phyloP scores from a whole-genome alignment of 1,139 yeast genomes.

The Magnusiomyces clavatus region DNA sequence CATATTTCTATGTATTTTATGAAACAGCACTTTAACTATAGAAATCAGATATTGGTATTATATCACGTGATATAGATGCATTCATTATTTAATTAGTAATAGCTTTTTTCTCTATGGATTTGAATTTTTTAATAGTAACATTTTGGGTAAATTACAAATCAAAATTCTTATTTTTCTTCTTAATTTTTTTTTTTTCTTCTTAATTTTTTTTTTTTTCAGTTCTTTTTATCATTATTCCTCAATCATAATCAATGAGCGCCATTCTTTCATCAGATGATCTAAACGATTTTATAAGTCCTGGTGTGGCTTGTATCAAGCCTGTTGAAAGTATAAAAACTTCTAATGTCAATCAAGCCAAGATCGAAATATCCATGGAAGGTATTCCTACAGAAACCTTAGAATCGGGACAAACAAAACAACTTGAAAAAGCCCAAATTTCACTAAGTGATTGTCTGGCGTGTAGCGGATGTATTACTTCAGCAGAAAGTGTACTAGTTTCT shows the following conservation, averaged over 20 bases:
- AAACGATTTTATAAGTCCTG: conserved; percentile 91
- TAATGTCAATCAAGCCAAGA: conserved; percentile 43
- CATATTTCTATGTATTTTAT: no score
- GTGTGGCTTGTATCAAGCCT: conserved; percentile 91
- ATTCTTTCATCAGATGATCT: conserved; percentile 80
- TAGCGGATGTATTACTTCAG: conserved; percentile 94
- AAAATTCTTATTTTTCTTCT: background rate
- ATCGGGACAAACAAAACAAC: conserved; percentile 45
- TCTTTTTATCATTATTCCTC: background rate
- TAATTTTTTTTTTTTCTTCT: background rate
- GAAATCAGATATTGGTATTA: no score
- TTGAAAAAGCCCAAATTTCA: conserved; percentile 81
- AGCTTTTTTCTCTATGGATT: no score
- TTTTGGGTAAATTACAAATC: background rate
- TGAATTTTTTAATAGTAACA: background rate
- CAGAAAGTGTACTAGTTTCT: conserved; percentile 87
- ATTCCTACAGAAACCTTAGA: conserved; percentile 61
- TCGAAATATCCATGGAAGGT: conserved; percentile 60
- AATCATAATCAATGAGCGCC: conserved; percentile 56
- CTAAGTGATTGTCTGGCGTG: conserved; percentile 93
- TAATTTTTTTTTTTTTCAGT: background rate
- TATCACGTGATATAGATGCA: no score
- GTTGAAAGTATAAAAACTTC: conserved; percentile 41
- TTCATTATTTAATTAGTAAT: no score
- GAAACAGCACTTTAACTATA: no score